Evolutionary conservation across 805 yeast genomes (phyloP).

Genomic region (Saturnispora mendoncae): DNA sequence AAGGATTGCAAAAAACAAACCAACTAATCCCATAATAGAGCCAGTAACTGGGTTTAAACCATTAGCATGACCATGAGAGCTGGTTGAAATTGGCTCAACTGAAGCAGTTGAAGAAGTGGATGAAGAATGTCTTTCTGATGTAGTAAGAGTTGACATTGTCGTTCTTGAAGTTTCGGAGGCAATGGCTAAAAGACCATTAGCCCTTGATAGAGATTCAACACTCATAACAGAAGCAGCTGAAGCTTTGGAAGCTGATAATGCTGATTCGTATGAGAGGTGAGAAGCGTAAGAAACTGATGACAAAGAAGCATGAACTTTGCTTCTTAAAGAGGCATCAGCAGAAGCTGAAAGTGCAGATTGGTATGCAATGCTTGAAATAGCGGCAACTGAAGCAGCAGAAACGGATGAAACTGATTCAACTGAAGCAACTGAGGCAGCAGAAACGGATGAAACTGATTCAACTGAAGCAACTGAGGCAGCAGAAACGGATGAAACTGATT

Average conservation of each 20-base stretch:
- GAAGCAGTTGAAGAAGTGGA: constrained; percentile 26
- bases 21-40: constrained; percentile 28
- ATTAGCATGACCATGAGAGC: constrained; percentile 23
- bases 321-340: constrained; percentile 8
- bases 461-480: constrained; percentile 13
- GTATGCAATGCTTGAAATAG: constrained; percentile 9
- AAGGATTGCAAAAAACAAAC: constrained; percentile 31
- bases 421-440: too few species aligned
- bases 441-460: constrained; percentile 13
- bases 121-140: constrained; percentile 20
- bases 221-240: constrained; percentile 11
- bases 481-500: too few species aligned
- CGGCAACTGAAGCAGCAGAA: constrained; percentile 12
- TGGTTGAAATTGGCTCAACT: constrained; percentile 11
- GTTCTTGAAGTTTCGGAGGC: constrained; percentile 28
- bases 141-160: constrained; percentile 8
- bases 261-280: constrained; percentile 8
- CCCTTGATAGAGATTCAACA: constrained; percentile 24
- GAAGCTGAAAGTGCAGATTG: constrained; percentile 15
- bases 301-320: constrained; percentile 6
- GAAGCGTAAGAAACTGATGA: constrained; percentile 11
- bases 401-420: too few species aligned
- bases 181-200: constrained; percentile 33
- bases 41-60: constrained; percentile 25
- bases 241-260: constrained; percentile 9